Evolutionary conservation across 139 green algal species (phyloP).

Genomic region (Bryopsis sp.): DNA sequence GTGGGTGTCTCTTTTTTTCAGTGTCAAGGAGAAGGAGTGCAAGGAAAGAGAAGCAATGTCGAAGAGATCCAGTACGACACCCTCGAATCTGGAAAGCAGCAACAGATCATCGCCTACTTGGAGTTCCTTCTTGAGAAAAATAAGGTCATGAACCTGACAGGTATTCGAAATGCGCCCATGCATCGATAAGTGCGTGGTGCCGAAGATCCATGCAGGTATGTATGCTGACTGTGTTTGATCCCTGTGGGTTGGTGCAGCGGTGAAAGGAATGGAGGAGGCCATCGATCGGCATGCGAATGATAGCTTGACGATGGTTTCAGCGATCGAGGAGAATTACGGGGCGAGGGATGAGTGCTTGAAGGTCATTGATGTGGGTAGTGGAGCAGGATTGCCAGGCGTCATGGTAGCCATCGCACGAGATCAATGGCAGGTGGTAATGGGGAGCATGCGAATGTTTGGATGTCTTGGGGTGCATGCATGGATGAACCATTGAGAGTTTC

Average conservation of each 20-base stretch:
- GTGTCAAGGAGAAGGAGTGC: too few species aligned
- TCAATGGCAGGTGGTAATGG: constrained; percentile 56
- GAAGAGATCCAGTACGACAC: too few species aligned
- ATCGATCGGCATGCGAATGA: constrained; percentile 6
- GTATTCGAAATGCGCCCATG: too few species aligned
- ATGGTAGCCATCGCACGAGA: constrained; percentile 68
- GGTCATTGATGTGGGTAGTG: constrained; percentile 84
- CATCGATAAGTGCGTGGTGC: too few species aligned
- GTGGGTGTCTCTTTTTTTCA: too few species aligned
- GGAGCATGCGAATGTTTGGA: constrained; percentile 5
- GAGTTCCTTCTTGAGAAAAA: background rate
- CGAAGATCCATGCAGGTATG: background rate
- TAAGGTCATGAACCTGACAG: constrained; percentile 10
- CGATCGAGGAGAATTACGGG: constrained; percentile 3
- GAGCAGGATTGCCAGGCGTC: constrained; percentile 76
- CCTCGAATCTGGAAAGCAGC: too few species aligned
- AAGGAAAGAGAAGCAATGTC: too few species aligned
- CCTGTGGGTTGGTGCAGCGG: background rate
- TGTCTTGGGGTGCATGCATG: background rate
- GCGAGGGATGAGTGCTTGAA: constrained; percentile 9
- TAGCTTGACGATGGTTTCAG: background rate
- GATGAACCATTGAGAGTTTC: too few species aligned
- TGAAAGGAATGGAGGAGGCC: background rate
- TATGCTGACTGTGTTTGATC: background rate
- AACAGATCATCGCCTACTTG: too few species aligned